Conservation (phyloP, 805 yeast species). For the Pichia heedii region DNA sequence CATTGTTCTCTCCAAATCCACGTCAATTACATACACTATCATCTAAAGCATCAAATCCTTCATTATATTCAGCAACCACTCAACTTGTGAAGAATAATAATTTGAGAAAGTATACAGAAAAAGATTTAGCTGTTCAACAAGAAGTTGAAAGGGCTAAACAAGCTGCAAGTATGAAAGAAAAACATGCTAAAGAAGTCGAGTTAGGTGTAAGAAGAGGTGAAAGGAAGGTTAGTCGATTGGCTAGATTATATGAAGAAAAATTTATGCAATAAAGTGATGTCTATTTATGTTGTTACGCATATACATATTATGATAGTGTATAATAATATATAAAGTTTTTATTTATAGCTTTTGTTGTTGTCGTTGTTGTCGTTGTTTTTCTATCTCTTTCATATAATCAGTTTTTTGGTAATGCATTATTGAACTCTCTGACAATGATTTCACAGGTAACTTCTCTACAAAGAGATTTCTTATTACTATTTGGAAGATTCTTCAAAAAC, state of each 20-base stretch:
- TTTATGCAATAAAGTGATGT: not conserved
- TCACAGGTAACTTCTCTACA: slow-evolving; percentile 78
- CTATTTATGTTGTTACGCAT: no score
- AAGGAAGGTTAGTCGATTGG: slow-evolving; percentile 43
- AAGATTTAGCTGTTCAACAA: slow-evolving; percentile 18
- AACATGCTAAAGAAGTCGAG: slow-evolving; percentile 26
- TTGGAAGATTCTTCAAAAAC: slow-evolving; percentile 62
- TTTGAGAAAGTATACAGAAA: slow-evolving; percentile 25
- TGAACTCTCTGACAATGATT: slow-evolving; percentile 74
- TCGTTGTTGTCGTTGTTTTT: no score
- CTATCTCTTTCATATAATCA: slow-evolving; percentile 3
- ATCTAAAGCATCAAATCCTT: not conserved
- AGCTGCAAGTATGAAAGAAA: slow-evolving; percentile 3
- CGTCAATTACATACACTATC: not conserved
- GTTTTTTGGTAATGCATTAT: slow-evolving; percentile 30
- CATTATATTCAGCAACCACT: not conserved
- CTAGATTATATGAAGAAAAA: slow-evolving; percentile 42
- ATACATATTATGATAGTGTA: no score
- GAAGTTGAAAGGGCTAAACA: slow-evolving; percentile 16
- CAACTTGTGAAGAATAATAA: slow-evolving; percentile 16
- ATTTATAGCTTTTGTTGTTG: no score
- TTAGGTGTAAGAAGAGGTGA: slow-evolving; percentile 25
- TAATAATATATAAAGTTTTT: no score
- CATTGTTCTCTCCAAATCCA: not conserved
- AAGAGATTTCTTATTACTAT: slow-evolving; percentile 45